Evolutionary conservation across 139 green algal species (phyloP).

Genomic region (Haematococcus lacustris): DNA sequence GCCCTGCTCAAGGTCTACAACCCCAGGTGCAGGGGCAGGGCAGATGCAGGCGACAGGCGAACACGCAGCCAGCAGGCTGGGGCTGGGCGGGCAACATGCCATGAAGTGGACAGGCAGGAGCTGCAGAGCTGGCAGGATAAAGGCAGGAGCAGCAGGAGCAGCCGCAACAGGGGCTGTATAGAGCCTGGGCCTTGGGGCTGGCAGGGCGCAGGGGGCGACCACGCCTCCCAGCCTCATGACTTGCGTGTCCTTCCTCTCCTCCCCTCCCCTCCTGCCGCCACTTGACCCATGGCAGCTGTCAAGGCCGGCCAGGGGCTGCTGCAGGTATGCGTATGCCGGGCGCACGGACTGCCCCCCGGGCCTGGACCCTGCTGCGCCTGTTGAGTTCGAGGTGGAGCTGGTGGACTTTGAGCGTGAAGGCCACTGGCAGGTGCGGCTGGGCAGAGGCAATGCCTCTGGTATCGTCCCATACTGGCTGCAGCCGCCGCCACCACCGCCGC

Average conservation of each 20-base stretch:
- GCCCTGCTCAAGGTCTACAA: conserved; percentile 9
- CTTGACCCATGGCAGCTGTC: not conserved
- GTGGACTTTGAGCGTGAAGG: conserved; percentile 53
- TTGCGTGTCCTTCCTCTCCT: too few species aligned
- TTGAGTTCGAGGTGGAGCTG: conserved; percentile 70
- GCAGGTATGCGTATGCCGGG: conserved; percentile 18
- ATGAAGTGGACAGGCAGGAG: too few species aligned
- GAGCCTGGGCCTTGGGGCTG: too few species aligned
- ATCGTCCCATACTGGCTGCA: not conserved
- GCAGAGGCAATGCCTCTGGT: not conserved
- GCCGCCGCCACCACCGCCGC: not conserved
- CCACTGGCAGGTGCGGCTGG: conserved; percentile 37
- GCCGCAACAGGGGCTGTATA: not conserved
- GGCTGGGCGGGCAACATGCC: not conserved
- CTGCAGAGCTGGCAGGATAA: not conserved
- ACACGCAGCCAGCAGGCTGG: not conserved
- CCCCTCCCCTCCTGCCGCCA: too few species aligned
- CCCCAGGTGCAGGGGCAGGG: not conserved
- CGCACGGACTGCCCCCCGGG: conserved; percentile 25
- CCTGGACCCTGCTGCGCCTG: not conserved
- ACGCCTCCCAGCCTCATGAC: too few species aligned
- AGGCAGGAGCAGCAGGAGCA: too few species aligned
- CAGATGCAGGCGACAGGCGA: not conserved
- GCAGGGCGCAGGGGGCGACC: not conserved
- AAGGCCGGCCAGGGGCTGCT: too few species aligned